phyloP scores from a whole-genome alignment of 2,329 filamentous ascomycete genomes.

The Colletotrichum kahawae region DNA sequence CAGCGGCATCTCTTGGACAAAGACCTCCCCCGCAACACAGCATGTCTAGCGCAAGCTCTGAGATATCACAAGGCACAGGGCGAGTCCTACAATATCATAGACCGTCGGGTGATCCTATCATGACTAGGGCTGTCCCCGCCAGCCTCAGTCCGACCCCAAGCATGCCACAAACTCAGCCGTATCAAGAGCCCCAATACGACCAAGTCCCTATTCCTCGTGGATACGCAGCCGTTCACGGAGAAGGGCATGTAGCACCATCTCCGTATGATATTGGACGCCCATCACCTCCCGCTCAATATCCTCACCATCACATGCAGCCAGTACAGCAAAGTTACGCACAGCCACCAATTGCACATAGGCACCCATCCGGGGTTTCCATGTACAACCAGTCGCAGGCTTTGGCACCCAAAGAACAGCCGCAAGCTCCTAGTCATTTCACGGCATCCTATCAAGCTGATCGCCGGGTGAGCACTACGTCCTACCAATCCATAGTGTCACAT shows the following conservation, averaged over 20 bases:
- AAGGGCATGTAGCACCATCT: constrained; percentile 34
- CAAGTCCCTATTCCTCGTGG: constrained; percentile 41
- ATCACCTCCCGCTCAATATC: constrained; percentile 13
- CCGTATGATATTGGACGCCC: constrained; percentile 30
- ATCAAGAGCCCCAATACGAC: constrained; percentile 38
- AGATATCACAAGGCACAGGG: not conserved
- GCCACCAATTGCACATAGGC: not conserved
- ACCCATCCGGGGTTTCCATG: not conserved
- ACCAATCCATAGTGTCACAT: not conserved
- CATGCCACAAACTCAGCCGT: not conserved
- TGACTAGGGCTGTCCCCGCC: not conserved
- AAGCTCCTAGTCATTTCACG: not conserved
- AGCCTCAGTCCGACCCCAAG: not conserved
- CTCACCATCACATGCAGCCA: constrained; percentile 12
- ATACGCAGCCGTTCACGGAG: constrained; percentile 41
- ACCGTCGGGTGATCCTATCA: not conserved
- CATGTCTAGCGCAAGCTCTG: not conserved
- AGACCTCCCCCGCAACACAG: not conserved
- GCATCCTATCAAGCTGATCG: not conserved
- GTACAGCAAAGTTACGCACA: constrained; percentile 19
- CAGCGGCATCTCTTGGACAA: not conserved
- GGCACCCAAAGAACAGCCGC: not conserved
- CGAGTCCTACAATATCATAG: not conserved
- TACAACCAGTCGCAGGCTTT: constrained; percentile 2
- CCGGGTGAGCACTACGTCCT: constrained; percentile 7